Conservation (phyloP, 345 rosid species). For the Angophora floribunda region DNA sequence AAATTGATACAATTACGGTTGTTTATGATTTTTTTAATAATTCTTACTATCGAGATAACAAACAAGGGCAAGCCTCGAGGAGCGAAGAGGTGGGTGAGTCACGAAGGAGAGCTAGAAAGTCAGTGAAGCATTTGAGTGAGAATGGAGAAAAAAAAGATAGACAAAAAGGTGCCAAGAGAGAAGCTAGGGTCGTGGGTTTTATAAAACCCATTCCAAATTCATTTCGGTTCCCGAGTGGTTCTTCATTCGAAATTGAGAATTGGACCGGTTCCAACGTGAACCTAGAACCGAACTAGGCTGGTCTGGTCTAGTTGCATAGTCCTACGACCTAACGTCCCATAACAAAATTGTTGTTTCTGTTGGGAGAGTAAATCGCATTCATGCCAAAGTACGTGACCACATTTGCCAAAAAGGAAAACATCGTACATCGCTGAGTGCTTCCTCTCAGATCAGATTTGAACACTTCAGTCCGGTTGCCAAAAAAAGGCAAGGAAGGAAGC, state of each 20-base stretch:
- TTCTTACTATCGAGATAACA: too few relatives aligned
- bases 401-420: not conserved
- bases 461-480: not conserved
- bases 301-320: fast-evolving
- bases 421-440: not conserved
- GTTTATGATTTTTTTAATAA: too few relatives aligned
- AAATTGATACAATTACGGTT: too few relatives aligned
- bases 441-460: not conserved
- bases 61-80: not conserved
- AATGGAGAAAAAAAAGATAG: too few relatives aligned
- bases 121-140: fast-evolving
- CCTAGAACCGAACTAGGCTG: fast-evolving
- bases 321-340: fast-evolving
- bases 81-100: not conserved
- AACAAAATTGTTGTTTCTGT: not conserved
- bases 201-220: too few relatives aligned
- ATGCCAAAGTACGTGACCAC: not conserved
- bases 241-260: fast-evolving
- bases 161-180: not conserved
- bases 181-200: fast-evolving
- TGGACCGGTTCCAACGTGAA: fast-evolving
- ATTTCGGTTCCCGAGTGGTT: too few relatives aligned
- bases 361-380: not conserved
- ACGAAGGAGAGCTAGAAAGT: too few relatives aligned
- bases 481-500: not conserved